Conservation (phyloP, 2,329 filamentous ascomycete genomes). For the Monosporascus sp. region DNA sequence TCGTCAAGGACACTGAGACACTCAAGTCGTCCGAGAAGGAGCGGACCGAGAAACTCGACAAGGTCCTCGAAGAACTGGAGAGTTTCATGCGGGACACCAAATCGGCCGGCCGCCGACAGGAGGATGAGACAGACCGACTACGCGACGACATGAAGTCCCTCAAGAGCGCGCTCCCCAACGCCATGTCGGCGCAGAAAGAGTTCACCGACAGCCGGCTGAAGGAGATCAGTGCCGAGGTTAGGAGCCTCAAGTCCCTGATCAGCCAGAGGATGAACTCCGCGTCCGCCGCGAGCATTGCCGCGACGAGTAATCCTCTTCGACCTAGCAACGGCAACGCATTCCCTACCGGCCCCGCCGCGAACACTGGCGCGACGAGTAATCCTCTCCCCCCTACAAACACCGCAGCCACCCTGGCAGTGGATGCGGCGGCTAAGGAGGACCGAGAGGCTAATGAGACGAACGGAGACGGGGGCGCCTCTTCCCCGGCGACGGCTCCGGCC, state of each 20-base stretch:
- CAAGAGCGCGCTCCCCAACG: constrained; percentile 81
- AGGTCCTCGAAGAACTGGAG: constrained; percentile 78
- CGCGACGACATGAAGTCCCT: constrained; percentile 80
- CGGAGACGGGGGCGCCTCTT: constrained; percentile 15
- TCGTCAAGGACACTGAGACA: constrained; percentile 81
- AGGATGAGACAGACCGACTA: constrained; percentile 81
- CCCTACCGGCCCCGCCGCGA: background rate
- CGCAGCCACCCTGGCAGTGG: constrained; percentile 15
- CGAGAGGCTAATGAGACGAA: constrained; percentile 26
- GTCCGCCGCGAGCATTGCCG: constrained; percentile 2
- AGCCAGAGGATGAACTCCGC: constrained; percentile 49
- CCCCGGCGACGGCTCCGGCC: constrained; percentile 18
- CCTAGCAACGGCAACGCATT: constrained; percentile 10
- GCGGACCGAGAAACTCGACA: constrained; percentile 77
- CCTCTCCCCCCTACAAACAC: constrained; percentile 9
- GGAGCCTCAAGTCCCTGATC: constrained; percentile 87
- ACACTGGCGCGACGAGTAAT: background rate
- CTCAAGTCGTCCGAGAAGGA: constrained; percentile 84
- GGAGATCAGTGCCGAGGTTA: constrained; percentile 82
- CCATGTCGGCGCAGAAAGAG: constrained; percentile 82
- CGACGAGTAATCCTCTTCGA: constrained; percentile 11
- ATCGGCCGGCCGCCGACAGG: constrained; percentile 70
- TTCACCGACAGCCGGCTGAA: constrained; percentile 73
- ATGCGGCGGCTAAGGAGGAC: constrained; percentile 20
- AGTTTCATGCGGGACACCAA: constrained; percentile 77